Conservation (phyloP, 306 rosid species). For the Medicago lupulina region DNA sequence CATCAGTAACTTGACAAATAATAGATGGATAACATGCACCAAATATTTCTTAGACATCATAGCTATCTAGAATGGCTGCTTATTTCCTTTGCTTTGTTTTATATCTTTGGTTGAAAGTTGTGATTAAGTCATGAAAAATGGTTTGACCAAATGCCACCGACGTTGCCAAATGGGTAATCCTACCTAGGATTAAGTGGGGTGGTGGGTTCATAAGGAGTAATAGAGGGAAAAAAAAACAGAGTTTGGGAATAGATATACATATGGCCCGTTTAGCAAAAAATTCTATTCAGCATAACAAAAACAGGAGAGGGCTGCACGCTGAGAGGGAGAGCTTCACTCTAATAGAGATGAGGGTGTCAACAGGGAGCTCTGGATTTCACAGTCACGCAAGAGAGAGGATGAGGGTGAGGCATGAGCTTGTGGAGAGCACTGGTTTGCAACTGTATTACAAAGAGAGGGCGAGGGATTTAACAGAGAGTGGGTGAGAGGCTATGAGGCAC, state of each 20-base stretch:
- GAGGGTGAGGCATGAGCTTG: not conserved
- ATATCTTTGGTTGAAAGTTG: constrained; percentile 9
- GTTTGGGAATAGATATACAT: not conserved
- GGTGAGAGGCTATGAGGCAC: too few species aligned
- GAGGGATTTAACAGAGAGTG: not conserved
- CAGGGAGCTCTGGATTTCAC: not conserved
- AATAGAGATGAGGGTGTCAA: not conserved
- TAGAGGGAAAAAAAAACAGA: not conserved
- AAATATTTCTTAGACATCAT: constrained; percentile 7
- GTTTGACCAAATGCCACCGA: not conserved
- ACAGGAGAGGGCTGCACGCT: not conserved
- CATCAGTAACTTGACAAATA: constrained; percentile 30
- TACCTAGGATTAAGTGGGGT: not conserved
- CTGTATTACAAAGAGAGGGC: not conserved
- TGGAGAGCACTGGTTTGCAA: not conserved
- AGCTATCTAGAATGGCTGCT: constrained; percentile 1
- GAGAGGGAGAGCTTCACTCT: not conserved
- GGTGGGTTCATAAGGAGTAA: not conserved
- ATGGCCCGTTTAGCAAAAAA: not conserved
- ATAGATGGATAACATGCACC: constrained; percentile 2
- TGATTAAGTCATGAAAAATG: constrained; percentile 3
- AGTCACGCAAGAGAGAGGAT: not conserved
- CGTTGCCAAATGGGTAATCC: not conserved
- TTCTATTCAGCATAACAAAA: not conserved
- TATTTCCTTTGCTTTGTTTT: not conserved